These are phyloP conservation scores for Dioscorea zingiberensis DNA, from an alignment of 106 monocot species.

Conservation along the genomic window DNA sequence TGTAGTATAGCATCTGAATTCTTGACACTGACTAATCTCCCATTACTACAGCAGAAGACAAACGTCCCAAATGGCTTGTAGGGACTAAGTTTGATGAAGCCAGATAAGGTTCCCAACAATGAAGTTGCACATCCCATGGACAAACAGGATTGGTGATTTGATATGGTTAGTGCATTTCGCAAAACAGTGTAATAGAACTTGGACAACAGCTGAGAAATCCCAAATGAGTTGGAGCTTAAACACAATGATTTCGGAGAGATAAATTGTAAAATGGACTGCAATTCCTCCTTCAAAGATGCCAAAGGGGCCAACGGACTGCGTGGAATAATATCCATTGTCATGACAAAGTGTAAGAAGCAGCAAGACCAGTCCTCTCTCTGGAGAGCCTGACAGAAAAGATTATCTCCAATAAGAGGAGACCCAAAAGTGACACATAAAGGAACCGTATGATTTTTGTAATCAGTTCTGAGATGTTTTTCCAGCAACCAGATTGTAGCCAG, in stretches of 20 bases:
- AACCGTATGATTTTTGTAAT: not conserved
- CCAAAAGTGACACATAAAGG: slow-evolving; percentile 53
- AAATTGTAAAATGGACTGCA: slow-evolving; percentile 34
- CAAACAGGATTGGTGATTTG: slow-evolving; percentile 36
- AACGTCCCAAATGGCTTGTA: slow-evolving; percentile 45
- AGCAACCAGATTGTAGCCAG: slow-evolving; percentile 48
- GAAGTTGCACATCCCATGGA: slow-evolving; percentile 47
- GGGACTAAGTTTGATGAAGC: slow-evolving; percentile 38
- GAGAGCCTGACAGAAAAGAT: slow-evolving; percentile 31
- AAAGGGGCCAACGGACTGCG: slow-evolving; percentile 32
- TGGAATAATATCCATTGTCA: slow-evolving; percentile 33
- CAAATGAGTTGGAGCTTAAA: slow-evolving; percentile 12
- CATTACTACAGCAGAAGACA: slow-evolving; percentile 14
- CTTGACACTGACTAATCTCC: slow-evolving; percentile 13
- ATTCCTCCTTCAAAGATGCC: slow-evolving; percentile 29
- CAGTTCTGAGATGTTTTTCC: slow-evolving; percentile 19
- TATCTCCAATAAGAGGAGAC: slow-evolving; percentile 48
- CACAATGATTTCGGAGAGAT: slow-evolving; percentile 20
- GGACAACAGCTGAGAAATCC: slow-evolving; percentile 11
- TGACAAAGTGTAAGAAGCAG: slow-evolving; percentile 40
- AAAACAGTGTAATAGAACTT: slow-evolving; percentile 26
- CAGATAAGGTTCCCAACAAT: slow-evolving; percentile 27
- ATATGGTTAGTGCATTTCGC: slow-evolving; percentile 27
- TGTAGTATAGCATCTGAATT: slow-evolving; percentile 46
- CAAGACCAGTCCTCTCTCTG: slow-evolving; percentile 38